Evolutionary conservation across 176 grass and related monocot genomes (phyloP), one percentile per base, ranked within the genome.

Genomic region (Triticum turgidum): DNA sequence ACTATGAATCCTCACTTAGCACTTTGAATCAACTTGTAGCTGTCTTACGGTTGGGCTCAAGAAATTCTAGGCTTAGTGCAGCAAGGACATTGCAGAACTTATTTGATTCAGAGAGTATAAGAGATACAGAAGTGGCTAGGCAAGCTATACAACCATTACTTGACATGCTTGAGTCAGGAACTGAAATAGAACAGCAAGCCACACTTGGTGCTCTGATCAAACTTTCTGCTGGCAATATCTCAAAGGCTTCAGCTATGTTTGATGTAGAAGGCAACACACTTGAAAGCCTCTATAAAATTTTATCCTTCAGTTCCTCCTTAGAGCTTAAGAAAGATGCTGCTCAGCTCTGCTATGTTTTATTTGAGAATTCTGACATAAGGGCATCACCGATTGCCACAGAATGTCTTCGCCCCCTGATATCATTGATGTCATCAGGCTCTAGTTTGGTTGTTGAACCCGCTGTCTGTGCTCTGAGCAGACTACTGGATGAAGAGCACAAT

Each of bases 271-370:
- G 83, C 45, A 92, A 91, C 37, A 92, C 96, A 69, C 78, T 98
- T 87, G 91, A 94, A 84, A 98, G 90, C 82, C 96, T 98, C 56
- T 87, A 95, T 68, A 98, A 94, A 85, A 94, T 98, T 80, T 87
- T 98, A 73, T 92, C 86, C 56, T 92, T 90, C 58, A 86, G 90
- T 83, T 92, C 86, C 0, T 92, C 90, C 15, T 87, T 94, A 64
- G 96, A 95, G 61, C 93, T 98, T 38, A 95, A 95, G 89, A 94
- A 89, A 88, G 86, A 94, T 92, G 96, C 96, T n/a, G 96, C 96
- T 81, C 91, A 98, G 59, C 88, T 98, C 79, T 98, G 93, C 82
- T 95, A 83, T 93, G 87, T 95, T 87, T 87, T 98, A 41, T 98
- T 98, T 91, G 93, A 93, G 77, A 94, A 98, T 66, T 85, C 93